Evolutionary conservation across 345 rosid genomes (phyloP), one percentile per base, ranked within the genome.

Genomic region (Leavenworthia alabamica): DNA sequence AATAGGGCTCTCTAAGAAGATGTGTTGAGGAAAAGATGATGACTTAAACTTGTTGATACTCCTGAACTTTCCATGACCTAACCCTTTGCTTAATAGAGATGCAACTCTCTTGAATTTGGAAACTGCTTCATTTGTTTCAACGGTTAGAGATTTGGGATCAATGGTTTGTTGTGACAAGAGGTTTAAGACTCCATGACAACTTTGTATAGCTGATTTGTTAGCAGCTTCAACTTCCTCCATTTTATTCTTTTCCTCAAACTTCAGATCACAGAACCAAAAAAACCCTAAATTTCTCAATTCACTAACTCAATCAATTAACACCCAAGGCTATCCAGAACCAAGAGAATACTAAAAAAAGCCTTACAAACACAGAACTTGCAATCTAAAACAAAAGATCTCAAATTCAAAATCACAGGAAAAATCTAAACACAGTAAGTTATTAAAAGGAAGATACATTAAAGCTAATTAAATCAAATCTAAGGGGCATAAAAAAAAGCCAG

Each of bases 171-270:
- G 75, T 60, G 82, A 69, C 14, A 84, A 23, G 10, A 77, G 79
- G 51, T n/a, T 70, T 0, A 87, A 73, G 62, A 87, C 81, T 71
- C 75, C 79, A 53, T 77, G 70, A 43, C 83, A 83, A 68, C 79
- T 78, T 42, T 80, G 78, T 17, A 83, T 56, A 42, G 88, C 88
- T 75, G 63, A 62, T 61, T 66, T 83, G 78, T 67, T 73, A 13
- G 83, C 83, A 48, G 70, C 66, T 73, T 80, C 88, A 67, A 79
- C 69, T 60, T 67, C 81, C 56, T 79, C 82, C 88, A 83, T 19
- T 44, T 20, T 22, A n/a, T 32, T 23, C 43, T 56, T 40, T 29
- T 19, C 17, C 27, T 27, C 14, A 70, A 54, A 32, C n/a, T 51
- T 16, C 20, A 45, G 68, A 61, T 35, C 16, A 64, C 32, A 48